Conservation (phyloP, 805 yeast genomes). For the Wickerhamiella slavikovae region DNA sequence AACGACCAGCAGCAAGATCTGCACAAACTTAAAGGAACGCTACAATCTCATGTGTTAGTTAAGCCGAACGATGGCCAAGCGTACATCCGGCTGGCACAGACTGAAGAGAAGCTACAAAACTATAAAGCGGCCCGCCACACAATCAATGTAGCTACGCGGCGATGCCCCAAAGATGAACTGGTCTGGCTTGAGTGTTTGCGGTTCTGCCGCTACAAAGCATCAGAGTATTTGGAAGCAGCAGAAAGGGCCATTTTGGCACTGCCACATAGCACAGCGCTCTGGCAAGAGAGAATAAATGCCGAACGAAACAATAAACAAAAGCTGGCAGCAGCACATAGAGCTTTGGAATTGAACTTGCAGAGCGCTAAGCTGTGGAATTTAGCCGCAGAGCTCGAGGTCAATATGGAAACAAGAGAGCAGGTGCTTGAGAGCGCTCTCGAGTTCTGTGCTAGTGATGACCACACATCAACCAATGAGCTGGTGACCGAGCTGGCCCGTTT, state of each 20-base stretch:
- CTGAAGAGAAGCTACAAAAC: constrained; percentile 48
- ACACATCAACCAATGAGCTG: no score
- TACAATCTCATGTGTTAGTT: no score
- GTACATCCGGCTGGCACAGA: constrained; percentile 72
- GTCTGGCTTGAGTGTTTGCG: constrained; percentile 70
- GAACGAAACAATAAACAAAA: constrained; percentile 38
- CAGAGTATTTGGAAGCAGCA: constrained; percentile 35
- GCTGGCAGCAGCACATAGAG: constrained; percentile 44
- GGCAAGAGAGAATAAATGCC: constrained; percentile 51
- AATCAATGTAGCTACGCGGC: constrained; percentile 55
- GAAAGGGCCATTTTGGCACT: constrained; percentile 43
- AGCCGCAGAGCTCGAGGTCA: constrained; percentile 39
- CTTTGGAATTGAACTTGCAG: constrained; percentile 41
- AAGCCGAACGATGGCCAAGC: constrained; percentile 57
- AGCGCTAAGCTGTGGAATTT: constrained; percentile 46
- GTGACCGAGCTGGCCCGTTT: no score
- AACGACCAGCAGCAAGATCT: neutral
- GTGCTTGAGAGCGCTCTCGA: constrained; percentile 47
- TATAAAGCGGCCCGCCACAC: constrained; percentile 34
- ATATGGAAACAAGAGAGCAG: constrained; percentile 26
- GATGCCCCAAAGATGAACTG: constrained; percentile 44
- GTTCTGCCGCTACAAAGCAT: constrained; percentile 25
- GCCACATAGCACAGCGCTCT: constrained; percentile 36
- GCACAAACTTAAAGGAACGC: no score
- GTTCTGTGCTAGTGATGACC: constrained; percentile 34